These are phyloP conservation scores for Debaryomyces hansenii DNA, from an alignment of 805 yeast genomes.

Conservation along the genomic window DNA sequence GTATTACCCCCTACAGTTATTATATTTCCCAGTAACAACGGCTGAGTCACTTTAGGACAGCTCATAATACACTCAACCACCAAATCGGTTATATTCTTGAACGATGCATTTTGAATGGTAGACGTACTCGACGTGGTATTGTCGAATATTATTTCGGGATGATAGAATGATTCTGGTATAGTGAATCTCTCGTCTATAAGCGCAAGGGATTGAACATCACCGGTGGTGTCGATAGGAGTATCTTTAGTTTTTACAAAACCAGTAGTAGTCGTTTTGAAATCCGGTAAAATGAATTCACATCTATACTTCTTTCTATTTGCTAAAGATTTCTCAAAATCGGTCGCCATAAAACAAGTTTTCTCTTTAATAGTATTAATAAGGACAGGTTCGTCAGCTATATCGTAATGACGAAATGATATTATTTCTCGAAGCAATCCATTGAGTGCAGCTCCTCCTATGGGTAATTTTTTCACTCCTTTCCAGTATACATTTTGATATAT, in stretches of 20 bases:
- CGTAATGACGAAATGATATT: conserved; percentile 87
- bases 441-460: conserved; percentile 83
- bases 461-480: conserved; percentile 74
- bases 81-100: conserved; percentile 75
- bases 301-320: conserved; percentile 34
- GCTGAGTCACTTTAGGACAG: conserved; percentile 72
- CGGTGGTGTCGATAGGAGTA: conserved; percentile 22
- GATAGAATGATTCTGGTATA: conserved; percentile 82
- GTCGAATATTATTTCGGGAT: conserved; percentile 66
- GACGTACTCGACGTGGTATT: conserved; percentile 27
- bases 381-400: conserved; percentile 87
- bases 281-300: conserved; percentile 82
- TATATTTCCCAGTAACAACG: conserved; percentile 77
- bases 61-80: conserved; percentile 66
- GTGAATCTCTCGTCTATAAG: conserved; percentile 84
- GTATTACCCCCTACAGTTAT: conserved; percentile 82
- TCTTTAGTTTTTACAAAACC: conserved; percentile 60
- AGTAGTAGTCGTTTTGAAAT: conserved; percentile 72
- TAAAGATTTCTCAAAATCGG: conserved; percentile 52
- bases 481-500: conserved; percentile 74
- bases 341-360: conserved; percentile 66
- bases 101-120: conserved; percentile 46
- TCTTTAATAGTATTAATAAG: conserved; percentile 86
- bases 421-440: conserved; percentile 83
- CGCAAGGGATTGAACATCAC: conserved; percentile 62